A percentile compares a stretch with the other conserved stretches of the same genome.
Conservation (phyloP, 2,329 filamentous ascomycete genomes). For the Rutstroemia sp. region DNA sequence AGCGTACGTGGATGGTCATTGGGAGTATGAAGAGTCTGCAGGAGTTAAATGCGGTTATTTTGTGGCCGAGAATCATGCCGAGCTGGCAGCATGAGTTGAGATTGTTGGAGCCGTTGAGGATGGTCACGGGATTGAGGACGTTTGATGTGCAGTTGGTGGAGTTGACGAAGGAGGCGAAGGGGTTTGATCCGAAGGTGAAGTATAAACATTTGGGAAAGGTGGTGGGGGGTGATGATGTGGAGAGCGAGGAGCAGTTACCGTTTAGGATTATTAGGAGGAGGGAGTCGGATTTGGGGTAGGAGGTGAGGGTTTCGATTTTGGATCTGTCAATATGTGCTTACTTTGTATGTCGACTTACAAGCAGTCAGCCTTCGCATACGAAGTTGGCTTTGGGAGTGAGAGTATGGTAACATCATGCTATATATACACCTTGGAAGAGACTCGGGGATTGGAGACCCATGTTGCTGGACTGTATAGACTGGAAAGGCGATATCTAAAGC, state of each 20-base stretch:
- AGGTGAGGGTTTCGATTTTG: neutral
- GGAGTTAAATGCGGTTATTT: constrained; percentile 11
- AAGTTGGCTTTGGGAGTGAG: too few species aligned
- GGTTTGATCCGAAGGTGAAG: constrained; percentile 7
- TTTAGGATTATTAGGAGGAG: constrained; percentile 7
- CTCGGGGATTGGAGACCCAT: too few species aligned
- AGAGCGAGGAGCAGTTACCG: constrained; percentile 2
- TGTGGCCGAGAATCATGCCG: constrained; percentile 12
- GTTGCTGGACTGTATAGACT: too few species aligned
- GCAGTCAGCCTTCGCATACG: too few species aligned
- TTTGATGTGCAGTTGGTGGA: constrained; percentile 15
- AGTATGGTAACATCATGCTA: too few species aligned
- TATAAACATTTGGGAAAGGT: constrained; percentile 4
- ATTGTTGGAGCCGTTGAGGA: constrained; percentile 15
- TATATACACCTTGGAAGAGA: too few species aligned
- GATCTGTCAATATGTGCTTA: neutral
- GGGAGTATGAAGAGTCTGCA: constrained; percentile 16
- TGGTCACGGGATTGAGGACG: constrained; percentile 10
- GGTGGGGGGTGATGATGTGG: neutral
- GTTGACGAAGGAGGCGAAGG: constrained; percentile 1
- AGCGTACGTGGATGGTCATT: constrained; percentile 18
- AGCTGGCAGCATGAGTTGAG: constrained; percentile 12
- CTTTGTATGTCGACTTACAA: neutral
- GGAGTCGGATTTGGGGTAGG: neutral
- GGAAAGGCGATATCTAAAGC: too few species aligned